Percentiles rank a stretch among this genome's conserved stretches.
Evolutionary conservation across 23 red algal species (phyloP).

Genomic region (Gracilaria gracilis): DNA sequence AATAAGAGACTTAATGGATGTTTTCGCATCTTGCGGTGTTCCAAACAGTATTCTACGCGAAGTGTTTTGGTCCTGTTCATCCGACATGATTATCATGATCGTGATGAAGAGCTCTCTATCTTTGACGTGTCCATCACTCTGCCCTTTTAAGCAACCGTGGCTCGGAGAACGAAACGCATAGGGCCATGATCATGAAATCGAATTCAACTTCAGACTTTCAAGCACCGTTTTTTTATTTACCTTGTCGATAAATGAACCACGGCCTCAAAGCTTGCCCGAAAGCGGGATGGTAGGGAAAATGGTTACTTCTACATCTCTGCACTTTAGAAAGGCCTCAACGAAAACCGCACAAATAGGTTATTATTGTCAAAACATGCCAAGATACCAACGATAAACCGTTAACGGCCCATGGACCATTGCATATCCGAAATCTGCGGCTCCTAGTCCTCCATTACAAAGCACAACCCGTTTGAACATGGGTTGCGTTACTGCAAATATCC

Average conservation of each 20-base stretch:
- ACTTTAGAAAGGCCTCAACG: background rate
- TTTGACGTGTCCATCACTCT: no score
- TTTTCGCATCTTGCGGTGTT: no score
- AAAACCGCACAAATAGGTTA: background rate
- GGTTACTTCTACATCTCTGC: background rate
- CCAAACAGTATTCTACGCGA: no score
- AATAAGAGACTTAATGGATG: no score
- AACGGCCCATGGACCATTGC: constrained; percentile 15
- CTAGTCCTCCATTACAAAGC: background rate
- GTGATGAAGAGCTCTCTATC: no score
- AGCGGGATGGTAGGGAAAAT: background rate
- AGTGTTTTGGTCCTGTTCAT: no score
- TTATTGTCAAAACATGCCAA: background rate
- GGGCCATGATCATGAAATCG: background rate
- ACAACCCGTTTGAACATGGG: background rate
- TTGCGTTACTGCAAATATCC: background rate
- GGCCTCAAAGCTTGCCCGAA: background rate
- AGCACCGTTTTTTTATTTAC: background rate
- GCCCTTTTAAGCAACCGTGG: no score
- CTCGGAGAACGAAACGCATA: background rate
- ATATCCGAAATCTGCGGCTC: background rate
- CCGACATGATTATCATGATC: no score
- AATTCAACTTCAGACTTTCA: background rate
- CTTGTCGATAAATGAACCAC: background rate
- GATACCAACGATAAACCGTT: constrained; percentile 23